phyloP scores from a whole-genome alignment of 2,329 filamentous ascomycete genomes.

The Phialophora verrucosa region DNA sequence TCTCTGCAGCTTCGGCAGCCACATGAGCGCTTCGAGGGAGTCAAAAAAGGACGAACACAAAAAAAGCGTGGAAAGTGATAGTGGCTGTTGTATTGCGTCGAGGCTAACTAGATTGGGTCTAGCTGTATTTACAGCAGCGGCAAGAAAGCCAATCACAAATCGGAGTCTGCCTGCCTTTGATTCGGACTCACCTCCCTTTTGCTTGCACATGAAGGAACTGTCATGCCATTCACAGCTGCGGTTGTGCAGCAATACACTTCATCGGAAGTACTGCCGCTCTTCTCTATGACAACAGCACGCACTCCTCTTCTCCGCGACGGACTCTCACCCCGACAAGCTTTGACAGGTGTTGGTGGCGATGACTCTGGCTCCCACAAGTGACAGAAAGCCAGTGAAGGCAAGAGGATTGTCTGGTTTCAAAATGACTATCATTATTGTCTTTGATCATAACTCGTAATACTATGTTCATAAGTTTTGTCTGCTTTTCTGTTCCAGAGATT shows the following conservation, averaged over 20 bases:
- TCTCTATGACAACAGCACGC: background rate
- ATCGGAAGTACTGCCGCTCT: background rate
- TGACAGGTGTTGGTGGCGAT: background rate
- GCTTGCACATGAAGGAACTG: background rate
- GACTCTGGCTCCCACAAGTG: background rate
- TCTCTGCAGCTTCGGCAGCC: background rate
- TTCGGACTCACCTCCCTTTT: background rate
- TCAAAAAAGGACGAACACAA: background rate
- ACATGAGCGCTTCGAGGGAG: constrained; percentile 2
- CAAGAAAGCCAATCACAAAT: background rate
- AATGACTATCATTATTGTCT: constrained; percentile 7
- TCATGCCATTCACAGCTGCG: background rate
- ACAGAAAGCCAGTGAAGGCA: background rate
- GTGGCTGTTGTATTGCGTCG: no score
- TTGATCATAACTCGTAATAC: constrained; percentile 2
- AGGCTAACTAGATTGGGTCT: background rate
- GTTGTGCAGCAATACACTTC: background rate
- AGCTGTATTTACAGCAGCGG: background rate
- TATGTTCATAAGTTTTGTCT: background rate
- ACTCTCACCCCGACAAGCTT: background rate
- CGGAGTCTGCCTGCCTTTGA: background rate
- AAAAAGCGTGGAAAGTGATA: background rate
- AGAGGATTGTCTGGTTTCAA: background rate
- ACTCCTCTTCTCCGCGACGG: background rate
- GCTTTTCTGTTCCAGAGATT: background rate